phyloP scores from a whole-genome alignment of 2,329 filamentous ascomycete genomes.

The Cercospora sp. region DNA sequence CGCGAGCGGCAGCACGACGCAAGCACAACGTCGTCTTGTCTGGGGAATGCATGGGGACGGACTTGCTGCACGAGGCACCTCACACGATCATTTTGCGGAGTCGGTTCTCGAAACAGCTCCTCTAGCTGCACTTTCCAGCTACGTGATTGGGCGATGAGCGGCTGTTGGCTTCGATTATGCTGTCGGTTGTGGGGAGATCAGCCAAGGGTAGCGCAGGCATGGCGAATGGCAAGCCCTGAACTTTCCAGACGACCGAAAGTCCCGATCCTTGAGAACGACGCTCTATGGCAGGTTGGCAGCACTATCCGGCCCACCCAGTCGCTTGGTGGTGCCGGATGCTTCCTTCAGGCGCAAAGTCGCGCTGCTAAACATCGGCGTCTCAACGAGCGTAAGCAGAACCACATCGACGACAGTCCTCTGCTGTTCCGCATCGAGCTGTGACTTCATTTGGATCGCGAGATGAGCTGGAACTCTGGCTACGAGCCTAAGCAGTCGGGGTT shows the following conservation, averaged over 20 bases:
- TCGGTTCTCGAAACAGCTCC: slow-evolving; percentile 13
- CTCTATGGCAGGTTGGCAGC: not conserved
- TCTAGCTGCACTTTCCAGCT: slow-evolving; percentile 18
- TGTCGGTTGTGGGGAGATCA: slow-evolving; percentile 23
- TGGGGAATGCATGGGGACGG: slow-evolving; percentile 8
- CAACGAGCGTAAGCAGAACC: not conserved
- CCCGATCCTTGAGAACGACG: slow-evolving; percentile 1
- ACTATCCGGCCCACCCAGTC: not conserved
- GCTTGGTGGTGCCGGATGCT: not conserved
- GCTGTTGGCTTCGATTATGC: slow-evolving; percentile 19
- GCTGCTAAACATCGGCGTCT: slow-evolving; percentile 1
- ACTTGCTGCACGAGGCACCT: slow-evolving; percentile 15
- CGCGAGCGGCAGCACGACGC: not conserved
- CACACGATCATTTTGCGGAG: slow-evolving; percentile 35
- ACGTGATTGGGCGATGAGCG: slow-evolving; percentile 22
- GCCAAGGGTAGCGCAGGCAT: slow-evolving; percentile 6
- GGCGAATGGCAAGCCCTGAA: slow-evolving; percentile 21
- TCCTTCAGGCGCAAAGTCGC: not conserved
- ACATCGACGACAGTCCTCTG: not conserved
- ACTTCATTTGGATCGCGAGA: not conserved
- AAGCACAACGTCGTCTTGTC: not conserved
- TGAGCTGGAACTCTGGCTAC: not conserved
- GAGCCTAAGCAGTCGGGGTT: not conserved
- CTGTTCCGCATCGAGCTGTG: not conserved
- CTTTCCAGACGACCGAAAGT: slow-evolving; percentile 24